Evolutionary conservation across 1,139 yeast genomes (phyloP).

Genomic region (Keqinozyma sinolaborantium): DNA sequence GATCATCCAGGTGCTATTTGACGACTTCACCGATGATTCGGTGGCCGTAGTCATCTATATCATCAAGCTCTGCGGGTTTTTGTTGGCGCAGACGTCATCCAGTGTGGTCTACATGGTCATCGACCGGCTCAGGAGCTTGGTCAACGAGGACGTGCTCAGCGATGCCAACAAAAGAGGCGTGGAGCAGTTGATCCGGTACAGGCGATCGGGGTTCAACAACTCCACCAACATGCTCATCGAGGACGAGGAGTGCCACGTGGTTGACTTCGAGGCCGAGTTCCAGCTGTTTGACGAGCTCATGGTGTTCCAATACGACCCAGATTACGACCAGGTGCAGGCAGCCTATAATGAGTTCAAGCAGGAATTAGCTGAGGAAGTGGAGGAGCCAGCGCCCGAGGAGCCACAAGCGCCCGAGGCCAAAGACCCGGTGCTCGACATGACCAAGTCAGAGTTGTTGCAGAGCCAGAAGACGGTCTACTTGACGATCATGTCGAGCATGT

Average conservation of each 20-base stretch:
- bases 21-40: conserved; percentile 47
- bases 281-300: conserved; percentile 48
- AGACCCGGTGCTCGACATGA: conserved; percentile 49
- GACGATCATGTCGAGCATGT: conserved; percentile 88
- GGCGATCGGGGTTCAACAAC: conserved; percentile 47
- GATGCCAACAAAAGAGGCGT: conserved; percentile 46
- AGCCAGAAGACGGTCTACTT: conserved; percentile 75
- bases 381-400: conserved; percentile 4
- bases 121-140: conserved; percentile 56
- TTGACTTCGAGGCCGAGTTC: conserved; percentile 47
- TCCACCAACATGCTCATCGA: conserved; percentile 53
- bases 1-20: conserved; percentile 55
- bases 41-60: conserved; percentile 23
- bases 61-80: conserved; percentile 21
- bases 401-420: conserved; percentile 5
- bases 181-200: conserved; percentile 48
- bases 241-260: conserved; percentile 56
- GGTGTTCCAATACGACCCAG: conserved; percentile 48
- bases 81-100: conserved; percentile 18
- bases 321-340: conserved; percentile 50
- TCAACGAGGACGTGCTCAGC: conserved; percentile 53
- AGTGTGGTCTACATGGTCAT: conserved; percentile 45
- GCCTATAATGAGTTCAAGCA: conserved; percentile 20
- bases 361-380: conserved; percentile 17
- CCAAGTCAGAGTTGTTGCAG: conserved; percentile 59